Conservation (phyloP, 768 basidiomycete species). For the Mycena leptocephala region DNA sequence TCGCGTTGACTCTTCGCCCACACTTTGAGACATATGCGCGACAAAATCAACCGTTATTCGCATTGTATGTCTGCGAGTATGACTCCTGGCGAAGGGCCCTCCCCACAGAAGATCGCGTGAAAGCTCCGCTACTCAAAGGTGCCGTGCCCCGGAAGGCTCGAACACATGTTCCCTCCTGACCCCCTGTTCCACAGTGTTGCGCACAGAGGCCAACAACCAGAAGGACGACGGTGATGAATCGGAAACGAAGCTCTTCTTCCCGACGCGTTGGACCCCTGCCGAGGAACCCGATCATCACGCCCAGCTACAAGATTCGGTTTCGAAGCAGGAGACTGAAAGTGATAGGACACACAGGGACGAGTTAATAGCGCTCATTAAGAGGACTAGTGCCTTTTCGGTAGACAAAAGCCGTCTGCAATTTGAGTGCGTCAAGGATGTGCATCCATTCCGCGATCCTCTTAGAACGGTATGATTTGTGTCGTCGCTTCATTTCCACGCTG, state of each 20-base stretch:
- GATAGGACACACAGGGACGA: slow-evolving; percentile 6
- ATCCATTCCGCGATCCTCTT: slow-evolving; percentile 17
- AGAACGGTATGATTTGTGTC: neutral
- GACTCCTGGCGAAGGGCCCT: slow-evolving; percentile 4
- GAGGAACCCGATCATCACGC: neutral
- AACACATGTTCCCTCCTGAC: neutral
- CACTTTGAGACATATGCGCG: neutral
- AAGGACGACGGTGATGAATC: neutral
- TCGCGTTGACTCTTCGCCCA: slow-evolving; percentile 6
- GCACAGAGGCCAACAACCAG: neutral
- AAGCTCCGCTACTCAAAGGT: slow-evolving; percentile 12
- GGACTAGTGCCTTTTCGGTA: neutral
- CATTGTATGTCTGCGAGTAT: neutral
- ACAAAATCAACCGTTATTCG: neutral
- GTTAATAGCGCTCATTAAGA: slow-evolving; percentile 6
- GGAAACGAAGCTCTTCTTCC: slow-evolving; percentile 1
- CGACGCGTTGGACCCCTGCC: slow-evolving; percentile 9
- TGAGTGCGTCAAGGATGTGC: slow-evolving; percentile 12
- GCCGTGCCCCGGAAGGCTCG: neutral
- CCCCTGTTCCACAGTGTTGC: neutral
- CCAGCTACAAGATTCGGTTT: neutral
- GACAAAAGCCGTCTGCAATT: slow-evolving; percentile 4
- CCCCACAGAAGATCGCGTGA: neutral
- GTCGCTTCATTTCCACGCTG: neutral
- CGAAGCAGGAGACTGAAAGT: neutral